A percentile compares a stretch with the other conserved stretches of the same genome.
These are phyloP conservation scores for Puccinia hordei DNA, from an alignment of 1,284 basidiomycete species.

Conservation along the genomic window DNA sequence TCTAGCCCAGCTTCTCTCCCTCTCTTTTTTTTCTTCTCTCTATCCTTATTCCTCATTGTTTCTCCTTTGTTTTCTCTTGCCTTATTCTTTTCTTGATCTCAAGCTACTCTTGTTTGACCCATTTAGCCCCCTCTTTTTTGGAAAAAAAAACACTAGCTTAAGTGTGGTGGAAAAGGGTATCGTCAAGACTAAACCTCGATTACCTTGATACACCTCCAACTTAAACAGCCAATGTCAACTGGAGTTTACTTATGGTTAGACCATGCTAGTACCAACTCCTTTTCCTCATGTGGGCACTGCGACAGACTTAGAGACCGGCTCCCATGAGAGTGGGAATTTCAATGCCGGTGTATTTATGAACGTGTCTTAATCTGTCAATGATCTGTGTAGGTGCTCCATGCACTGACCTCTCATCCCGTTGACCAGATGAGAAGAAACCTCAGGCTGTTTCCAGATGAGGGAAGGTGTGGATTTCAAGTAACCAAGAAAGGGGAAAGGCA, in stretches of 20 bases:
- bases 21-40: too few relatives aligned
- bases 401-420: conserved; percentile 4
- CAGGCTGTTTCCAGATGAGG: neutral
- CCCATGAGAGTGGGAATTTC: conserved; percentile 17
- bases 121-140: too few relatives aligned
- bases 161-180: too few relatives aligned
- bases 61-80: too few relatives aligned
- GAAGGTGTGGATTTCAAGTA: neutral
- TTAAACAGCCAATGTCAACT: too few relatives aligned
- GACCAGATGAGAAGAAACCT: conserved; percentile 7
- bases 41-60: too few relatives aligned
- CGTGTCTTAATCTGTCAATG: neutral
- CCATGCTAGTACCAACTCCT: neutral
- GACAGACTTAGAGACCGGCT: neutral
- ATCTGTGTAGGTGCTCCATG: conserved; percentile 2
- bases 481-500: neutral
- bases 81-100: too few relatives aligned
- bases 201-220: too few relatives aligned
- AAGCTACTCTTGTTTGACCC: too few relatives aligned
- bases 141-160: too few relatives aligned
- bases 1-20: too few relatives aligned
- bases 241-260: neutral
- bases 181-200: too few relatives aligned
- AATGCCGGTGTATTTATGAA: neutral
- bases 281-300: neutral